Evolutionary conservation across 805 yeast genomes (phyloP), one percentile per base, ranked within the genome.

Genomic region (Ogataea philodendri): DNA sequence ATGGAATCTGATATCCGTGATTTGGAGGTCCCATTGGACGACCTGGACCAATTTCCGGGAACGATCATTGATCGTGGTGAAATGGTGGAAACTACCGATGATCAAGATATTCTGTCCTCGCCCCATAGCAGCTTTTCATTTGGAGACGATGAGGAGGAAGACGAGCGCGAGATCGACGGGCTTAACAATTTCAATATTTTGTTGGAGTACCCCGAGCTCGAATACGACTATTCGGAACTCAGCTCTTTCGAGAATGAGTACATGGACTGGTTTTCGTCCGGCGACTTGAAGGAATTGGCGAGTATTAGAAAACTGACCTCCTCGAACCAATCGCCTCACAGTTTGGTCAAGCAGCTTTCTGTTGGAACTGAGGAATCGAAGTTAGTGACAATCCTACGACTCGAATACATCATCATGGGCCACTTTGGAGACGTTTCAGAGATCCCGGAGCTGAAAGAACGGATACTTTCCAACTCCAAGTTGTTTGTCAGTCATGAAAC

Each of bases 161-260:
- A 43, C 18, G 61, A 57, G 20, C 51, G 48, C 22, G 59, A 51
- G 30, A 49, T 59, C 14, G 64, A 60, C 35, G 63, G 63, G 0
- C 43, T 60, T 30, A 57, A 54, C 25, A 59, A 60, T 36, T 54
- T 42, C 33, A 58, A 60, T 35, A 51, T 62, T 19, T 53, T 62
- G 7, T 32, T 62, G 14, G 63, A 58, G 30, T 54, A 54, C 35
- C 76, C 79, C 0, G 64, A 62, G 17, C 52, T 78, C 5, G 57
- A 66, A 5, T 79, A 72, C 58, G 51, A 58, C 3, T 65, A 63
- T 39, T 30, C 52, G 4, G 76, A 72, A 32, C 48, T 52, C 1
- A 59, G 63, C 9, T 39, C 51, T 2, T 52, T 74, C 11, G 40
- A 42, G 9, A 54, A 55, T 1, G 83, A 78, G 43, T 32, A 60